Conservation (phyloP, 805 yeast species). For the Pichia deserticola region DNA sequence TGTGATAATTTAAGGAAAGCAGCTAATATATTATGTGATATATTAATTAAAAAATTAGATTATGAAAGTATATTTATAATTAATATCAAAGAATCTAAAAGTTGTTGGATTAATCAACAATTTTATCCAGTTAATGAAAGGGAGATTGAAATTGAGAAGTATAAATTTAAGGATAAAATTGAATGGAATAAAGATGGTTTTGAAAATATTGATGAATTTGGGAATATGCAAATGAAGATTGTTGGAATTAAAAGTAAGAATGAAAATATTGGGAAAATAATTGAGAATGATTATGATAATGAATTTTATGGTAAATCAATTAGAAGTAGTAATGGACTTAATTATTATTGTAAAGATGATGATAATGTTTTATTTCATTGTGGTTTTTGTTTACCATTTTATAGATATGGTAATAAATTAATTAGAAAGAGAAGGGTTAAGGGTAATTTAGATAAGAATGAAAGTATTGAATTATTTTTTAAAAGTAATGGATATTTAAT, state of each 20-base stretch:
- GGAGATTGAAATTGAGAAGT: conserved; percentile 38
- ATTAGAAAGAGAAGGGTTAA: conserved; percentile 29
- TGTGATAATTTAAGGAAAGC: conserved; percentile 40
- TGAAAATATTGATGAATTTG: neutral
- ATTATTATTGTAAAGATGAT: conserved; percentile 29
- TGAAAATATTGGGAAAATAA: conserved; percentile 35
- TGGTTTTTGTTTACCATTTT: conserved; percentile 50
- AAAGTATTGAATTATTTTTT: conserved; percentile 36
- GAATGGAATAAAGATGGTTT: conserved; percentile 11
- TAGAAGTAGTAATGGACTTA: conserved; percentile 46
- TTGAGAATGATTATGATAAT: conserved; percentile 9
- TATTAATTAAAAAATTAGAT: conserved; percentile 28
- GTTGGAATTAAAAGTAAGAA: conserved; percentile 21
- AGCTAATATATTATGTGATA: conserved; percentile 32
- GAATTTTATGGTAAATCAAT: conserved; percentile 38
- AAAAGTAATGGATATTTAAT: conserved; percentile 48
- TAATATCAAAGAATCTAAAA: conserved; percentile 45
- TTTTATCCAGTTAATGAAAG: conserved; percentile 37
- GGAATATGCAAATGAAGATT: neutral
- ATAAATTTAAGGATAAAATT: conserved; percentile 32
- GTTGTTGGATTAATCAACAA: conserved; percentile 33
- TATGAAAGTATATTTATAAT: conserved; percentile 42
- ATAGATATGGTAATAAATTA: conserved; percentile 35
- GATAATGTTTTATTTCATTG: conserved; percentile 31
- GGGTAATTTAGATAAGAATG: conserved; percentile 3